phyloP scores from a whole-genome alignment of 345 rosid species.

The Syzygium aromaticum region DNA sequence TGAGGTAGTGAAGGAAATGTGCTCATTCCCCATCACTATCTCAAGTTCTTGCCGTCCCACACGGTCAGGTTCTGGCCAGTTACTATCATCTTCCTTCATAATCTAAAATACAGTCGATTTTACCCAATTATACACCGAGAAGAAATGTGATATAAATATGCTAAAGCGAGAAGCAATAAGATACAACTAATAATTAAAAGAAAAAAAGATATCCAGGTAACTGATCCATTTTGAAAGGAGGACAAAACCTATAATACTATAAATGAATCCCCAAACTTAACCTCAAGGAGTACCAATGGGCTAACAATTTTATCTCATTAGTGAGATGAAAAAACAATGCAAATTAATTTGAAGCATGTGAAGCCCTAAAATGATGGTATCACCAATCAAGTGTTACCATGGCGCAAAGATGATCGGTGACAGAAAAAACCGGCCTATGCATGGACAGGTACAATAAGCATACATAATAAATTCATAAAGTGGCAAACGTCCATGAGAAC shows the following conservation, averaged over 20 bases:
- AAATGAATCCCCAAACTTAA: background rate
- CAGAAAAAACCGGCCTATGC: background rate
- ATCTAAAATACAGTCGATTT: conserved; percentile 33
- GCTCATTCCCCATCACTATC: conserved; percentile 97
- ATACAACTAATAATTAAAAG: background rate
- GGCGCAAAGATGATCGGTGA: background rate
- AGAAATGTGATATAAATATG: background rate
- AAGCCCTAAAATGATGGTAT: background rate
- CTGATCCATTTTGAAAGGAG: background rate
- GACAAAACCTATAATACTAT: background rate
- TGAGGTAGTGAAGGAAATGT: conserved; percentile 88
- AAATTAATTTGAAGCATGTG: background rate
- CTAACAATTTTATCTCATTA: background rate
- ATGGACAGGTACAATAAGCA: background rate
- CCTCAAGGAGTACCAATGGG: background rate
- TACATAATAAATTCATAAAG: background rate
- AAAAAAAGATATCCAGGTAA: background rate
- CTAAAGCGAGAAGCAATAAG: background rate
- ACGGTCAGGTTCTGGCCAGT: conserved; percentile 99
- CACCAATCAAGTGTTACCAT: background rate
- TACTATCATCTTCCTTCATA: conserved; percentile 96
- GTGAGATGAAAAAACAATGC: background rate
- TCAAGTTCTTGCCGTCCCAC: conserved; percentile 96
- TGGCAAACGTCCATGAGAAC: background rate
- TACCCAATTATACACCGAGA: background rate